Evolutionary conservation across 179 eudicot genomes (phyloP).

Genomic region (Nepenthes alata): DNA sequence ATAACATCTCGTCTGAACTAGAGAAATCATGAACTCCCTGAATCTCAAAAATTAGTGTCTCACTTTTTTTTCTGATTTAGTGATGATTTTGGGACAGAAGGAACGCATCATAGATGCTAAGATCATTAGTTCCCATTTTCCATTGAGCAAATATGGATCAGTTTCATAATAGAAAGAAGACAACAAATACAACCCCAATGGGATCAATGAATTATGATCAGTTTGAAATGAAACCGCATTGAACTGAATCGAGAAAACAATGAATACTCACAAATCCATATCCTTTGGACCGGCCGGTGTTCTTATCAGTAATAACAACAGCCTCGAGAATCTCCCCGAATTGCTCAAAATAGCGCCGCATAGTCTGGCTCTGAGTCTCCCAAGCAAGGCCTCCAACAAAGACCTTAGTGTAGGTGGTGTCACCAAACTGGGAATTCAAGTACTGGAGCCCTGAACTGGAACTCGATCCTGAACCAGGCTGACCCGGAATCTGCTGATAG

Average conservation of each 20-base stretch:
- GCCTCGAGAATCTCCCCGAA: conserved; percentile 87
- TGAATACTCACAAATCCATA: conserved; percentile 65
- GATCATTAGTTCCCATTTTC: no score
- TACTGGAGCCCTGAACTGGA: conserved; percentile 6
- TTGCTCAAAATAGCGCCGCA: conserved; percentile 52
- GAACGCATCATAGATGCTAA: no score
- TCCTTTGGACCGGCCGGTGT: conserved; percentile 76
- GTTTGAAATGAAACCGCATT: not conserved
- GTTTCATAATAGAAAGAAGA: no score
- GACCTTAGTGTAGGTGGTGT: conserved; percentile 29
- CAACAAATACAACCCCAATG: no score
- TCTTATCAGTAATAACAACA: conserved; percentile 76
- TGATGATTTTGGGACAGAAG: no score
- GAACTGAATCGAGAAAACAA: not conserved
- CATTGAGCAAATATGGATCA: no score
- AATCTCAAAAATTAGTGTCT: no score
- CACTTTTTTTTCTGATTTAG: no score
- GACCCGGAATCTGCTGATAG: conserved; percentile 9
- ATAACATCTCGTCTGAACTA: not conserved
- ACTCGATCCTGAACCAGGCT: conserved; percentile 10
- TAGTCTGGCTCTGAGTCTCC: conserved; percentile 72
- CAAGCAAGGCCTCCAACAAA: conserved; percentile 87
- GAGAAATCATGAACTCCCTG: not conserved
- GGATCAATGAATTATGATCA: no score
- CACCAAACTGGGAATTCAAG: conserved; percentile 11